Conservation (phyloP, 768 basidiomycete genomes). For the Tulasnella calospora region DNA sequence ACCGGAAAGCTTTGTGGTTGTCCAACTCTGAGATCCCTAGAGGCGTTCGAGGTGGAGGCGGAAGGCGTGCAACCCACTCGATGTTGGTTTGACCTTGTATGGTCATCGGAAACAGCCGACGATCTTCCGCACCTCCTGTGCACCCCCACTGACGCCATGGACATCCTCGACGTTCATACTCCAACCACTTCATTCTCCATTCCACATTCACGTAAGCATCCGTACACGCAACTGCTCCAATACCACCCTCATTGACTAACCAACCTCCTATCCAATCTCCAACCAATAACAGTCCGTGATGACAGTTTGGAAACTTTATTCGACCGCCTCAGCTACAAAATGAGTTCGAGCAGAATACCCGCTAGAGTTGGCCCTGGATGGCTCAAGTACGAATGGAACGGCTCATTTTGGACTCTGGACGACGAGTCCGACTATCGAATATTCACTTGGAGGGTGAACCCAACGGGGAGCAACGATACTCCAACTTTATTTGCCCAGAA, state of each 20-base stretch:
- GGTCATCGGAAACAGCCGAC: too few relatives aligned
- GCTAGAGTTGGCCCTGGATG: slow-evolving; percentile 68
- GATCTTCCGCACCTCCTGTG: too few relatives aligned
- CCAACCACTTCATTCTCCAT: too few relatives aligned
- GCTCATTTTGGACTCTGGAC: slow-evolving; percentile 77
- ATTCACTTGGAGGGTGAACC: slow-evolving; percentile 60
- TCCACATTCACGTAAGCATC: too few relatives aligned
- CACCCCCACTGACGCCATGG: too few relatives aligned
- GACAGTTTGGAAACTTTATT: slow-evolving; percentile 60
- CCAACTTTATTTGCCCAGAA: slow-evolving; percentile 27
- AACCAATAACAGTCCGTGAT: slow-evolving; percentile 47
- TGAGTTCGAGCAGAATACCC: slow-evolving; percentile 44
- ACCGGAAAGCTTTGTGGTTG: too few relatives aligned
- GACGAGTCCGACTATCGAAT: slow-evolving; percentile 91
- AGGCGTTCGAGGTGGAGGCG: too few relatives aligned
- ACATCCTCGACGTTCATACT: too few relatives aligned
- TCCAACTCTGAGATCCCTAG: too few relatives aligned
- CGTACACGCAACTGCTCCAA: background rate
- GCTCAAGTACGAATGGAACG: slow-evolving; percentile 81
- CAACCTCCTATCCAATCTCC: too few relatives aligned
- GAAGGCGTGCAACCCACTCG: background rate
- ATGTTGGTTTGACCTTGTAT: background rate
- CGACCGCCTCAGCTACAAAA: slow-evolving; percentile 68
- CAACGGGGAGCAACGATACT: slow-evolving; percentile 31
- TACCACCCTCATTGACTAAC: background rate